phyloP scores from a whole-genome alignment of 441 rosid species.

The Raphanus hybrid region DNA sequence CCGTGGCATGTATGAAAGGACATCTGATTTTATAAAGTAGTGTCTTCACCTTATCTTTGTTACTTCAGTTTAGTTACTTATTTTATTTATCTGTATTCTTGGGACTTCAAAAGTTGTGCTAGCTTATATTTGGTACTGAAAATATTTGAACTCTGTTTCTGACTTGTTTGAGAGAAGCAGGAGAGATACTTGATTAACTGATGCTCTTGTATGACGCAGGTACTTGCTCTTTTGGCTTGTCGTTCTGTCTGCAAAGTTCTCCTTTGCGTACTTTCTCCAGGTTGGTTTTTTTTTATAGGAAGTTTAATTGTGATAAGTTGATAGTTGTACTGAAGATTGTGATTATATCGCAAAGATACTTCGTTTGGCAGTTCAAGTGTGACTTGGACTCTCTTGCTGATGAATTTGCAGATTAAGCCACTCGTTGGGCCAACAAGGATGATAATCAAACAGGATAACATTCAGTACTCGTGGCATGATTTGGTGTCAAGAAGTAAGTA shows the following conservation, averaged over 20 bases:
- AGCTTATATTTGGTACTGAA: constrained; percentile 28
- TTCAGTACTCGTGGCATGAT: constrained; percentile 98
- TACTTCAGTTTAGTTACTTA: constrained; percentile 10
- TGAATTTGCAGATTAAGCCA: constrained; percentile 78
- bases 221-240: constrained; percentile 94
- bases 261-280: constrained; percentile 95
- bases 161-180: constrained; percentile 28
- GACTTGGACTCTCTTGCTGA: constrained; percentile 25
- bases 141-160: constrained; percentile 24
- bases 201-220: constrained; percentile 54
- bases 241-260: constrained; percentile 81
- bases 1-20: constrained; percentile 97
- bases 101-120: constrained; percentile 18
- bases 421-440: constrained; percentile 79
- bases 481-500: constrained; percentile 82
- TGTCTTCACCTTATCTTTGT: constrained; percentile 31
- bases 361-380: constrained; percentile 23
- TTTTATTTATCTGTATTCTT: constrained; percentile 24
- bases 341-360: constrained; percentile 17
- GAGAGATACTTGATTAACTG: constrained; percentile 30
- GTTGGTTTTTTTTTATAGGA: constrained; percentile 48
- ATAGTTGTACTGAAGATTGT: constrained; percentile 22
- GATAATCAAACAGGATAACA: constrained; percentile 54
- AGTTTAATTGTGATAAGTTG: constrained; percentile 21
- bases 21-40: constrained; percentile 86